phyloP scores from a whole-genome alignment of 768 basidiomycete species.

The Mycena crocata region DNA sequence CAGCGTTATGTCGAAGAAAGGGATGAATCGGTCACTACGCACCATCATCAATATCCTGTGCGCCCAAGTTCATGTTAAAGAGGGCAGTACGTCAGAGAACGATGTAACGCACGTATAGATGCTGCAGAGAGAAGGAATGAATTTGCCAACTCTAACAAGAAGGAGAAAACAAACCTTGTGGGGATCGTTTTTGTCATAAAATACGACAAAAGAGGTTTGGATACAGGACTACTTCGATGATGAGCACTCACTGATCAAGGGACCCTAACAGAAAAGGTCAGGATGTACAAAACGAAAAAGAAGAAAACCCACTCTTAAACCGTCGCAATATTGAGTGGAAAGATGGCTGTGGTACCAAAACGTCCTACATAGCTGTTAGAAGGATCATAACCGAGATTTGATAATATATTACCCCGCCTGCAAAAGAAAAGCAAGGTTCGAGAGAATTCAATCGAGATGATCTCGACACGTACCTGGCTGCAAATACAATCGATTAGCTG shows the following conservation, averaged over 20 bases:
- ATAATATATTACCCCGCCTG: constrained; percentile 10
- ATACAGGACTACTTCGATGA: not conserved
- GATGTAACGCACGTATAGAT: constrained; percentile 7
- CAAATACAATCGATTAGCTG: not conserved
- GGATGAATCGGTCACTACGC: not conserved
- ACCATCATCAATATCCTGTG: constrained; percentile 20
- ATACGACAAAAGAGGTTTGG: not conserved
- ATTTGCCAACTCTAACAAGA: not conserved
- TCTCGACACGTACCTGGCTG: constrained; percentile 11
- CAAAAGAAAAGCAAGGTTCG: not conserved
- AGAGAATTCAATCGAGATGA: not conserved
- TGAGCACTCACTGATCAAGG: not conserved
- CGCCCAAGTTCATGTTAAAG: not conserved
- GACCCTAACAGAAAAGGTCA: no score
- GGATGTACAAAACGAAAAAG: no score
- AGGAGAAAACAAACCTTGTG: constrained; percentile 2
- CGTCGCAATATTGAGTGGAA: constrained; percentile 20
- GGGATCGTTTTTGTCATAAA: constrained; percentile 21
- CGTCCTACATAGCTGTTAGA: constrained; percentile 7
- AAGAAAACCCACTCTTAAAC: no score
- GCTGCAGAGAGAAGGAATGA: not conserved
- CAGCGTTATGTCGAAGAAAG: not conserved
- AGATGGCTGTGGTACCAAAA: constrained; percentile 27
- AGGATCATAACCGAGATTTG: not conserved
- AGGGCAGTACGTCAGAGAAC: not conserved